Conservation (phyloP, 345 rosid genomes). For the Gossypium stocksii region DNA sequence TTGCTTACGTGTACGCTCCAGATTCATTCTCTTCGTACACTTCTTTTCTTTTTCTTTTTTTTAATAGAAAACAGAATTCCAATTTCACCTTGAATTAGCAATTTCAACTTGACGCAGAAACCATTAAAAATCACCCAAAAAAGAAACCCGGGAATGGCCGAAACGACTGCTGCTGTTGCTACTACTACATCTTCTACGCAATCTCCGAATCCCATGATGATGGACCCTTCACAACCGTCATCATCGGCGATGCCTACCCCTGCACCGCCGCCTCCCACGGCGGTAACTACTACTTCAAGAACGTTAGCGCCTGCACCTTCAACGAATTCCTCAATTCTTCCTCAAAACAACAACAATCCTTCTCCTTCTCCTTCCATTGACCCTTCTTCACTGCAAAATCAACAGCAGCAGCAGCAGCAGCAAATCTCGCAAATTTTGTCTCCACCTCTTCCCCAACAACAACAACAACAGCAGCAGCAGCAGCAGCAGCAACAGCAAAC, state of each 20-base stretch:
- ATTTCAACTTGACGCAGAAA: background rate
- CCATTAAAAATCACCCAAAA: background rate
- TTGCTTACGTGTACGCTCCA: conserved; percentile 24
- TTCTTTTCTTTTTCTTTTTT: background rate
- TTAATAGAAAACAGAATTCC: no score
- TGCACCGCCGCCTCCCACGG: conserved; percentile 4
- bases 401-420: conserved; percentile 33
- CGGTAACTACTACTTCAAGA: conserved; percentile 8
- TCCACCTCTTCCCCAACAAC: conserved; percentile 41
- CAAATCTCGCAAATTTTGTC: conserved; percentile 58
- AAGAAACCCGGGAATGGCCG: conserved; percentile 31
- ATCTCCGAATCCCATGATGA: conserved; percentile 34
- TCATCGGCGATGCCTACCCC: conserved; percentile 15
- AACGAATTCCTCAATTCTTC: conserved; percentile 16
- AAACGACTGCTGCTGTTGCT: conserved; percentile 14
- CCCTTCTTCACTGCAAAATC: conserved; percentile 33
- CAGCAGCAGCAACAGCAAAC: conserved; percentile 37
- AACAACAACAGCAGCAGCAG: conserved; percentile 36
- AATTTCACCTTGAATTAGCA: conserved; percentile 15
- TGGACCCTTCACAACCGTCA: conserved; percentile 34
- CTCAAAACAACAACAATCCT: conserved; percentile 31
- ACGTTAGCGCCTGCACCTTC: conserved; percentile 19
- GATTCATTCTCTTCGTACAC: conserved; percentile 4
- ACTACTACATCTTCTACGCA: conserved; percentile 39
- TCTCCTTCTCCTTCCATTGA: conserved; percentile 50